A percentile compares a stretch with the other conserved stretches of the same genome.
Conservation (phyloP, 495 filamentous ascomycete species). For the Penicillium desertorum region DNA sequence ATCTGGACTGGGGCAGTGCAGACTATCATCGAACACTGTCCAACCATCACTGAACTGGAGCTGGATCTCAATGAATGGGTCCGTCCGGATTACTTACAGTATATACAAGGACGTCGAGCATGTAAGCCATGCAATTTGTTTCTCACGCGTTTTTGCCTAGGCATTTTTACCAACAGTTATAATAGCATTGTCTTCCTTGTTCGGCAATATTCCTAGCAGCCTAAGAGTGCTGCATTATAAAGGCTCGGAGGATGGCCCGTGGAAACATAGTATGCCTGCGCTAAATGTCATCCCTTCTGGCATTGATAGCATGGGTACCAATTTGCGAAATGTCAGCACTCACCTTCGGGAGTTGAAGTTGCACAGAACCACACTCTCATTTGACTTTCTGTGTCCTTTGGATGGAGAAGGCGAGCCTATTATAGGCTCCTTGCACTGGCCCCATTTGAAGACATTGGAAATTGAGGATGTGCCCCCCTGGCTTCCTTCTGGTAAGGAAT, state of each 20-base stretch:
- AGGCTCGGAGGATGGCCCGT: not conserved
- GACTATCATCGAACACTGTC: not conserved
- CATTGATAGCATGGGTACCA: not conserved
- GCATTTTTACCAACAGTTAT: not conserved
- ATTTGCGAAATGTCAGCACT: not conserved
- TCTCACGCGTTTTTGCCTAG: not conserved
- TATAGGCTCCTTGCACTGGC: not conserved
- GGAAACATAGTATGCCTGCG: not conserved
- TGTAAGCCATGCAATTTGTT: not conserved
- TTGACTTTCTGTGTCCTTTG: not conserved
- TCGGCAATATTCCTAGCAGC: not conserved
- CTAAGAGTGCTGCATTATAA: not conserved
- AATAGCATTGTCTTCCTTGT: not conserved
- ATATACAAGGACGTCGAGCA: not conserved
- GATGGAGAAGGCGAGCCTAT: not conserved
- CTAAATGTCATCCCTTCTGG: not conserved
- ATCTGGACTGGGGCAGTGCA: slow-evolving; percentile 1
- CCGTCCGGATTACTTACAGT: not conserved
- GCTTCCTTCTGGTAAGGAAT: slow-evolving; percentile 1
- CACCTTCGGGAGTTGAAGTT: slow-evolving; percentile 1
- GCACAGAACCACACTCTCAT: not conserved
- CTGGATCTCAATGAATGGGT: not conserved
- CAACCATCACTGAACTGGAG: not conserved
- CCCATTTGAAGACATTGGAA: not conserved
- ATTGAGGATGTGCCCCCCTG: not conserved